A percentile compares a stretch with the other conserved stretches of the same genome.
phyloP scores from a whole-genome alignment of 306 rosid genomes.

The Vicia faba region DNA sequence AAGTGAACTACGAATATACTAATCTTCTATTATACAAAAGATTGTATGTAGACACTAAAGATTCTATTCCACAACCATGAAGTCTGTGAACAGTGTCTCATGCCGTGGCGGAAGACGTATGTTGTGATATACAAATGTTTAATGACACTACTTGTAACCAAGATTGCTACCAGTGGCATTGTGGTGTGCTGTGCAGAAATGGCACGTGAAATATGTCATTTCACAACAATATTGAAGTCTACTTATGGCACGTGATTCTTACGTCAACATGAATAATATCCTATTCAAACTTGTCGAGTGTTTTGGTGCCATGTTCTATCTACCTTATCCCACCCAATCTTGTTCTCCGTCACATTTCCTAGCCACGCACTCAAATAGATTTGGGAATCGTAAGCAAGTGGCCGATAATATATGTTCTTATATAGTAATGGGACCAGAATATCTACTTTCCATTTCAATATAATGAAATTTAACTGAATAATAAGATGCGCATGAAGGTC shows the following conservation, averaged over 20 bases:
- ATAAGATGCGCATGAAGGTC: too few species aligned
- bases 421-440: too few species aligned
- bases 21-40: too few species aligned
- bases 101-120: neutral
- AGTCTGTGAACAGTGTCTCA: too few species aligned
- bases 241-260: conserved; percentile 1
- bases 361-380: neutral
- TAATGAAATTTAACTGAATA: too few species aligned
- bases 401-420: neutral
- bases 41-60: too few species aligned
- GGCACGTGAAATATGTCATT: conserved; percentile 1
- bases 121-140: neutral
- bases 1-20: too few species aligned
- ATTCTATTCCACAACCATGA: too few species aligned
- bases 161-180: neutral
- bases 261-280: neutral
- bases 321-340: conserved; percentile 13
- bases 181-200: neutral
- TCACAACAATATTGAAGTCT: neutral
- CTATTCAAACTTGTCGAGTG: neutral
- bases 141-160: neutral
- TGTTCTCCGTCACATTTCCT: neutral
- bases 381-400: neutral
- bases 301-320: neutral
- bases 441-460: too few species aligned